These are phyloP conservation scores for Periconia sp. DNA, from an alignment of 2,329 filamentous ascomycete species.

Conservation along the genomic window DNA sequence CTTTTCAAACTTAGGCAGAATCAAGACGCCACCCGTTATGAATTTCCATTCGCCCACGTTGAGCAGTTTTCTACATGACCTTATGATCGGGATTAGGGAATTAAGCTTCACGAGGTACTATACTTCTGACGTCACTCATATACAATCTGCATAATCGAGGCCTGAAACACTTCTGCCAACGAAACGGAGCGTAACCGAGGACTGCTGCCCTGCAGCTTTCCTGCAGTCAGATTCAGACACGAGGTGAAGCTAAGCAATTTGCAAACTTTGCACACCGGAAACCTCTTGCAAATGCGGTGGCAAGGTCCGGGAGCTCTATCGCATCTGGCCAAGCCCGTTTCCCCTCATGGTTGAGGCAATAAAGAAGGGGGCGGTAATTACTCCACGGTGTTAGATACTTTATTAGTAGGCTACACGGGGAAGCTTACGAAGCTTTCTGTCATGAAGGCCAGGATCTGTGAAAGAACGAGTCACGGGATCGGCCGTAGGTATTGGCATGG, in stretches of 20 bases:
- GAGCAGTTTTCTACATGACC: background rate
- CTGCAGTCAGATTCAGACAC: constrained; percentile 1
- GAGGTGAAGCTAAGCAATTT: too few species aligned
- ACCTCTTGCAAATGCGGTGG: too few species aligned
- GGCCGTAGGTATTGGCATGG: constrained; percentile 7
- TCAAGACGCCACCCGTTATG: background rate
- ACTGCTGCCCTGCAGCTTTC: background rate
- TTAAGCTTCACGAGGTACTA: too few species aligned
- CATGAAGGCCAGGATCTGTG: constrained; percentile 1
- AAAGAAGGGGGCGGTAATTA: background rate
- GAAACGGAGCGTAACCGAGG: constrained; percentile 3
- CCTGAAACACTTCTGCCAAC: constrained; percentile 8
- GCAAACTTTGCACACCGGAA: too few species aligned
- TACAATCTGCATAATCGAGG: background rate
- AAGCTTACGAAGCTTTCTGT: constrained; percentile 2
- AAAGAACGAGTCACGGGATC: constrained; percentile 7
- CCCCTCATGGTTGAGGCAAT: background rate
- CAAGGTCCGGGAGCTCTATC: too few species aligned
- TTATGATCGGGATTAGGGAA: background rate
- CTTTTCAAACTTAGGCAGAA: background rate
- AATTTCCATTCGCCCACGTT: constrained; percentile 4
- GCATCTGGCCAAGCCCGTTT: background rate
- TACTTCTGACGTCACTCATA: background rate
- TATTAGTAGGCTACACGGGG: too few species aligned
- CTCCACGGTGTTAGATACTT: too few species aligned